Evolutionary conservation across 179 eudicot genomes (phyloP).

Genomic region (Nepenthes alata): DNA sequence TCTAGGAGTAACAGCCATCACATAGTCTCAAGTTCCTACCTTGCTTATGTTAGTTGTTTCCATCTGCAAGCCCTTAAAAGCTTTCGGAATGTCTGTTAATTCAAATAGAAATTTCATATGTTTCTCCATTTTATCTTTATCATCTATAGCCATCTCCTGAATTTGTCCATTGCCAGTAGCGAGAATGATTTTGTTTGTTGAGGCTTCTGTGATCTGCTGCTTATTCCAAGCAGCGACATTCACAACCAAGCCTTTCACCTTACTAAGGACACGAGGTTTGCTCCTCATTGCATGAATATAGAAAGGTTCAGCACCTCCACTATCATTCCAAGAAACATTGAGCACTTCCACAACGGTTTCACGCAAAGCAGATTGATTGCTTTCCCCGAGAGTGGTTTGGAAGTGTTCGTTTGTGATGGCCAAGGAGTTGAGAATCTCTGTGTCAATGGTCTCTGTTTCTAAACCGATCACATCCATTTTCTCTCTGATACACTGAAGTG

Average conservation of each 20-base stretch:
- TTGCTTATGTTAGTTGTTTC: too few species aligned
- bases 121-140: conserved; percentile 15
- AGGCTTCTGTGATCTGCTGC: too few species aligned
- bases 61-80: conserved; percentile 23
- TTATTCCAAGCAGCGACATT: conserved; percentile 32
- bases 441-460: too few species aligned
- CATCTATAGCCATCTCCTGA: conserved; percentile 75
- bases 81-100: conserved; percentile 71
- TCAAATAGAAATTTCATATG: conserved; percentile 17
- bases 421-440: too few species aligned
- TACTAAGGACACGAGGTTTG: conserved; percentile 70
- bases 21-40: conserved; percentile 73
- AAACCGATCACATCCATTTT: too few species aligned
- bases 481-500: too few species aligned
- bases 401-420: too few species aligned
- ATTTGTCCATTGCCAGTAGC: conserved; percentile 90
- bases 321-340: conserved; percentile 19
- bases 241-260: conserved; percentile 67
- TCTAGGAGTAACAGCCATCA: conserved; percentile 95
- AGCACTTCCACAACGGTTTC: too few species aligned
- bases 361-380: too few species aligned
- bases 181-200: conserved; percentile 10
- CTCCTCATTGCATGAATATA: conserved; percentile 87
- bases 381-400: too few species aligned
- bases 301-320: conserved; percentile 79